Conservation (phyloP, 305 asterid genomes). For the Fraxinus paxiana region DNA sequence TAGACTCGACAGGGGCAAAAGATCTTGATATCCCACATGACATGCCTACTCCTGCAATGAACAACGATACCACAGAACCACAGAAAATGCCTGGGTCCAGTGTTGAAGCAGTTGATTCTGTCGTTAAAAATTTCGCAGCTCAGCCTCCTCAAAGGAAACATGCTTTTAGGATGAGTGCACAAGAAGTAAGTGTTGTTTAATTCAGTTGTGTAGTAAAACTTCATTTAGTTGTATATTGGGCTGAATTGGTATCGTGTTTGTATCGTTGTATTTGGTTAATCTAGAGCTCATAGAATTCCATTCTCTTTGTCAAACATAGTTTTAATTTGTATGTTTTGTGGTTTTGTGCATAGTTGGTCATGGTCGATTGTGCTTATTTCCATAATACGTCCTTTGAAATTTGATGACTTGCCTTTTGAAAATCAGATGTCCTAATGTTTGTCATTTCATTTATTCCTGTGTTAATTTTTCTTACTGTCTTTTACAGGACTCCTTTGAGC, state of each 20-base stretch:
- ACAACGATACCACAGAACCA: constrained; percentile 33
- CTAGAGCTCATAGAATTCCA: not conserved
- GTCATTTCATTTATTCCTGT: not conserved
- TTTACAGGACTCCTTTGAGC: constrained; percentile 44
- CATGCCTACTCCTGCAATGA: constrained; percentile 25
- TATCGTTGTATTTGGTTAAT: not conserved
- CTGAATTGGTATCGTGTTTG: not conserved
- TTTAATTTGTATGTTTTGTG: not conserved
- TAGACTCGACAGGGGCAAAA: constrained; percentile 33
- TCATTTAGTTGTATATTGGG: not conserved
- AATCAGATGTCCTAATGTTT: not conserved
- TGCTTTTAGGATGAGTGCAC: constrained; percentile 61
- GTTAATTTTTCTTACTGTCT: constrained; percentile 8
- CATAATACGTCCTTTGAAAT: not conserved
- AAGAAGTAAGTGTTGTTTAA: constrained; percentile 44
- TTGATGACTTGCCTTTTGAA: not conserved
- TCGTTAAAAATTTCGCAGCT: constrained; percentile 29
- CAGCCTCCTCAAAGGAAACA: constrained; percentile 50
- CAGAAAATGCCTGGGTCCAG: constrained; percentile 23
- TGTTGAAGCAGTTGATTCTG: constrained; percentile 32
- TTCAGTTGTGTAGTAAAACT: not conserved
- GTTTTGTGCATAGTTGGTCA: not conserved
- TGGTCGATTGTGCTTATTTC: not conserved
- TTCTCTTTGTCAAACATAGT: not conserved
- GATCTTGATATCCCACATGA: constrained; percentile 21